phyloP scores from a whole-genome alignment of 2,329 filamentous ascomycete species.

The Aspergillus sp. region DNA sequence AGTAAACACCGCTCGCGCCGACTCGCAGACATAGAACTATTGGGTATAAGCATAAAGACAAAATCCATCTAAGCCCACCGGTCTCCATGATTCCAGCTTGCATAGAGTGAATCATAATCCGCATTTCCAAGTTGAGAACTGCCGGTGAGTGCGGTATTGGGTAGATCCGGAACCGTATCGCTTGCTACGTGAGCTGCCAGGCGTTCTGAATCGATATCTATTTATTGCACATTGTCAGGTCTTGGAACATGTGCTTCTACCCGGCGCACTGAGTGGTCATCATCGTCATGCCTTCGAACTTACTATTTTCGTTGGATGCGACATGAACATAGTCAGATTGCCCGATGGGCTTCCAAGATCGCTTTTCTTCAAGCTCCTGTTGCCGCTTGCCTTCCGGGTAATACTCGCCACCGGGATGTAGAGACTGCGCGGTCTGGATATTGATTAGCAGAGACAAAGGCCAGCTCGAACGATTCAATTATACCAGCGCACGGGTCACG shows the following conservation, averaged over 20 bases:
- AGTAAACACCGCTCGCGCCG: not conserved
- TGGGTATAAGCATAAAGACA: constrained; percentile 14
- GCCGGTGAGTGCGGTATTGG: not conserved
- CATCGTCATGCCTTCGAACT: constrained; percentile 20
- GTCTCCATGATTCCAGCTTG: constrained; percentile 18
- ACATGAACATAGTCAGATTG: constrained; percentile 4
- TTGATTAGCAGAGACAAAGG: constrained; percentile 37
- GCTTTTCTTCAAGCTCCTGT: constrained; percentile 10
- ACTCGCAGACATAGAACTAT: not conserved
- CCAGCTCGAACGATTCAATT: constrained; percentile 27
- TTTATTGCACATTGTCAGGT: constrained; percentile 8
- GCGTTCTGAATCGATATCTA: constrained; percentile 1
- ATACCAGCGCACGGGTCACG: constrained; percentile 40
- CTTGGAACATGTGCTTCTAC: constrained; percentile 3
- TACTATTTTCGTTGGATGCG: constrained; percentile 22
- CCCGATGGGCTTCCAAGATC: constrained; percentile 1
- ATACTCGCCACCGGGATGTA: constrained; percentile 48
- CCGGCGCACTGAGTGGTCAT: constrained; percentile 13
- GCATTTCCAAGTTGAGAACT: not conserved
- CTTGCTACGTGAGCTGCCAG: not conserved
- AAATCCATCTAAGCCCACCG: constrained; percentile 16
- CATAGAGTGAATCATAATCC: constrained; percentile 13
- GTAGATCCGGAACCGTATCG: not conserved
- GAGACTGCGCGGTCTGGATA: constrained; percentile 40
- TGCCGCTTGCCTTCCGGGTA: constrained; percentile 38